Percentiles rank a stretch among this genome's conserved stretches.
These are phyloP conservation scores for Ganoderma sinense DNA, from an alignment of 1,284 basidiomycete genomes.

Conservation along the genomic window DNA sequence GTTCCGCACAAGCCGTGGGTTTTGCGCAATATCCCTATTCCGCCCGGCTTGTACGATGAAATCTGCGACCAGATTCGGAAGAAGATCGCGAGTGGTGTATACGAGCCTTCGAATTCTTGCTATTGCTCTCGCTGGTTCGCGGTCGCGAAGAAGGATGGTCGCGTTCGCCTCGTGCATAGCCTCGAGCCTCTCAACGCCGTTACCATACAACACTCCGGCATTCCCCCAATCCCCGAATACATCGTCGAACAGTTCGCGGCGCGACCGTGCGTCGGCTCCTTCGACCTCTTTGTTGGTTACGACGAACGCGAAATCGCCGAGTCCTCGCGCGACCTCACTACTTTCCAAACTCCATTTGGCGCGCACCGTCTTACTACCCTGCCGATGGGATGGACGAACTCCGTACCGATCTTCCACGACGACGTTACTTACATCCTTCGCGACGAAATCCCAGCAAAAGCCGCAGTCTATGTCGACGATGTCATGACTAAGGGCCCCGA, in stretches of 20 bases:
- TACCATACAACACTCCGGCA: too few relatives aligned
- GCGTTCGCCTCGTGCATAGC: conserved; percentile 41
- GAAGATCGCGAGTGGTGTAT: too few relatives aligned
- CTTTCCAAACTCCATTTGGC: conserved; percentile 31
- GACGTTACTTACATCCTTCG: conserved; percentile 45
- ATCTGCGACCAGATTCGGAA: too few relatives aligned
- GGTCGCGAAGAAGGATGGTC: conserved; percentile 49
- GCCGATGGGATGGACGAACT: conserved; percentile 51
- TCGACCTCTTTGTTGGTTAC: too few relatives aligned
- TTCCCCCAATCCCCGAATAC: too few relatives aligned
- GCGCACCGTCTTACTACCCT: conserved; percentile 36
- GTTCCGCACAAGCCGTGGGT: too few relatives aligned
- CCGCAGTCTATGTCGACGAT: conserved; percentile 44
- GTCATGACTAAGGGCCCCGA: conserved; percentile 35
- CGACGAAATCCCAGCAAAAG: conserved; percentile 43
- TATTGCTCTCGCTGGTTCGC: too few relatives aligned
- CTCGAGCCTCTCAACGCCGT: conserved; percentile 45
- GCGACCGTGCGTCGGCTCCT: too few relatives aligned
- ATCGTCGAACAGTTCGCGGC: too few relatives aligned
- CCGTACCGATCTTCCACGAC: conserved; percentile 45
- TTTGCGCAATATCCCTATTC: too few relatives aligned
- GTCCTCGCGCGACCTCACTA: conserved; percentile 39
- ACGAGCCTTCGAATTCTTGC: too few relatives aligned
- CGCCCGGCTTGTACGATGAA: too few relatives aligned
- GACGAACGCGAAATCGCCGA: conserved; percentile 33